A percentile compares a stretch with the other conserved stretches of the same genome.
Conservation (phyloP, 805 yeast genomes). For the Yamadazyma nakazawae region DNA sequence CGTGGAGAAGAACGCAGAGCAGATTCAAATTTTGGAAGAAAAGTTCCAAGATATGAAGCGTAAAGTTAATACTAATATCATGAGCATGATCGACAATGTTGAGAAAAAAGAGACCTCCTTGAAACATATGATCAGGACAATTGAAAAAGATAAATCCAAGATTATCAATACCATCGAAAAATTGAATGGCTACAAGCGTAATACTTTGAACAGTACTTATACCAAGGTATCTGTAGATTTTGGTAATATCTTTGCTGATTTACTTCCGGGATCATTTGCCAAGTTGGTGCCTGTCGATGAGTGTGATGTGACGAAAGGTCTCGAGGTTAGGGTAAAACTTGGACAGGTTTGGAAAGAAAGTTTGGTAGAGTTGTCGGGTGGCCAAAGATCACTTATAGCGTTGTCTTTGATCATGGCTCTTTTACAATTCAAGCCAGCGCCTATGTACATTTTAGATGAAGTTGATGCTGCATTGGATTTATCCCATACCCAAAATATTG, state of each 20-base stretch:
- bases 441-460: constrained; percentile 96
- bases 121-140: constrained; percentile 76
- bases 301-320: constrained; percentile 83
- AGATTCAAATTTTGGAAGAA: constrained; percentile 53
- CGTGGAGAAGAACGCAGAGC: constrained; percentile 57
- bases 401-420: constrained; percentile 87
- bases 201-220: constrained; percentile 81
- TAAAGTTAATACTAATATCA: constrained; percentile 79
- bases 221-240: constrained; percentile 83
- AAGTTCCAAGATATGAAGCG: constrained; percentile 68
- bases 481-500: constrained; percentile 96
- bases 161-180: constrained; percentile 84
- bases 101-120: constrained; percentile 81
- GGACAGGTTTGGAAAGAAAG: constrained; percentile 97
- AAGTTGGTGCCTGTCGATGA: constrained; percentile 79
- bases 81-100: constrained; percentile 88
- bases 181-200: constrained; percentile 79
- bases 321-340: constrained; percentile 83
- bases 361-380: constrained; percentile 92
- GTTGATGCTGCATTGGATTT: constrained; percentile 98
- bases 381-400: constrained; percentile 93
- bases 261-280: constrained; percentile 86
- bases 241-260: constrained; percentile 84
- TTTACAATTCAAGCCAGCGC: constrained; percentile 94
- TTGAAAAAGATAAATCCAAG: constrained; percentile 84